phyloP scores from a whole-genome alignment of 345 rosid genomes.

The Acer negundo region DNA sequence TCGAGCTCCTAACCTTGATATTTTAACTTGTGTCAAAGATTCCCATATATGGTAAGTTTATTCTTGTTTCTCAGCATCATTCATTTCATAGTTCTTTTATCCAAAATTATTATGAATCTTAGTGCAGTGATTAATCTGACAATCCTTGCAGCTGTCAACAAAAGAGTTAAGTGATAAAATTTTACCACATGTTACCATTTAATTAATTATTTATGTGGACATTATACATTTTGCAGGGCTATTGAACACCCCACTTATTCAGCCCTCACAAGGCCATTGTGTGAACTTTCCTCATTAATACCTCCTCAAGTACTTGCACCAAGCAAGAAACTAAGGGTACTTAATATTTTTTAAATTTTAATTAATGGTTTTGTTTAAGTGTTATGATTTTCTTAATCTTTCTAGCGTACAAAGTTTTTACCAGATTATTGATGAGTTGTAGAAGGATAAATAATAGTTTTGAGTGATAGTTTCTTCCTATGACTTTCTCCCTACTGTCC shows the following conservation, averaged over 20 bases:
- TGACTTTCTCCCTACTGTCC: background rate
- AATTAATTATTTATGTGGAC: conserved; percentile 1
- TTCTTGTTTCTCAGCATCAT: conserved; percentile 15
- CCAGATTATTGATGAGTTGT: conserved; percentile 3
- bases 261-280: conserved; percentile 93
- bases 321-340: conserved; percentile 92
- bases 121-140: conserved; percentile 8
- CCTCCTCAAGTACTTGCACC: conserved; percentile 90
- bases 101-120: conserved; percentile 14
- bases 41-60: conserved; percentile 87
- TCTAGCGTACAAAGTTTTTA: background rate
- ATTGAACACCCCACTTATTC: conserved; percentile 98
- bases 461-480: background rate
- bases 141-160: background rate
- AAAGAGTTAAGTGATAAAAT: background rate
- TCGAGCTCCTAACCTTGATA: conserved; percentile 98
- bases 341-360: conserved; percentile 22
- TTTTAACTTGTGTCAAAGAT: conserved; percentile 94
- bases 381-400: background rate
- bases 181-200: background rate
- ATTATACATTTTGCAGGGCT: conserved; percentile 65
- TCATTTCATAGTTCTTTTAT: conserved; percentile 16
- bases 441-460: background rate
- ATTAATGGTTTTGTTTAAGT: background rate
- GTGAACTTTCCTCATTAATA: conserved; percentile 92